A percentile compares a stretch with the other conserved stretches of the same genome.
Evolutionary conservation across 129 eudicot genomes (phyloP).

Genomic region (Escallonia herrerae): DNA sequence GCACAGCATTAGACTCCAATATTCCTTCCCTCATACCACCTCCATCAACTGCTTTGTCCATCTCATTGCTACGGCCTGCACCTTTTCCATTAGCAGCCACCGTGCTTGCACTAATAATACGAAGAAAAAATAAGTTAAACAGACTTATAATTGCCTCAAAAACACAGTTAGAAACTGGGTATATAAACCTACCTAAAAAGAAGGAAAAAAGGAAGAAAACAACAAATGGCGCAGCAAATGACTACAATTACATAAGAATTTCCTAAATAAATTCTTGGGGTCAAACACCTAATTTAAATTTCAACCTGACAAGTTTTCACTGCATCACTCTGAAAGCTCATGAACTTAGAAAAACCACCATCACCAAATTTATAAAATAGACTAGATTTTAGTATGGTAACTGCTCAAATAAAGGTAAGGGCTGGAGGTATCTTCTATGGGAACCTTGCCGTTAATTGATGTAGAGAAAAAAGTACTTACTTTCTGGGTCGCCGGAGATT

Average conservation of each 20-base stretch:
- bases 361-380: too few species aligned
- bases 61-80: conserved; percentile 38
- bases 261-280: neutral
- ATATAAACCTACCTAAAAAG: too few species aligned
- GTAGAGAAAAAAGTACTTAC: conserved; percentile 29
- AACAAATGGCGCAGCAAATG: neutral
- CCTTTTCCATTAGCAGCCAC: conserved; percentile 32
- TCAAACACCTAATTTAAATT: neutral
- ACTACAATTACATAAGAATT: too few species aligned
- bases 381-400: neutral
- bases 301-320: too few species aligned
- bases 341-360: too few species aligned
- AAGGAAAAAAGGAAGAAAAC: too few species aligned
- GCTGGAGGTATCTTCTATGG: too few species aligned
- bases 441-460: too few species aligned
- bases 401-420: too few species aligned
- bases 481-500: conserved; percentile 62
- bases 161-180: neutral
- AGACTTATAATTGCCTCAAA: conserved; percentile 4
- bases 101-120: conserved; percentile 35
- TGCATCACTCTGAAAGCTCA: too few species aligned
- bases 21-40: conserved; percentile 37
- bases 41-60: conserved; percentile 22
- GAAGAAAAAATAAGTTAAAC: neutral
- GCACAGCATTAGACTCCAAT: conserved; percentile 18